These are phyloP conservation scores for Melaleuca alternifolia DNA, from an alignment of 345 rosid species.

Conservation along the genomic window DNA sequence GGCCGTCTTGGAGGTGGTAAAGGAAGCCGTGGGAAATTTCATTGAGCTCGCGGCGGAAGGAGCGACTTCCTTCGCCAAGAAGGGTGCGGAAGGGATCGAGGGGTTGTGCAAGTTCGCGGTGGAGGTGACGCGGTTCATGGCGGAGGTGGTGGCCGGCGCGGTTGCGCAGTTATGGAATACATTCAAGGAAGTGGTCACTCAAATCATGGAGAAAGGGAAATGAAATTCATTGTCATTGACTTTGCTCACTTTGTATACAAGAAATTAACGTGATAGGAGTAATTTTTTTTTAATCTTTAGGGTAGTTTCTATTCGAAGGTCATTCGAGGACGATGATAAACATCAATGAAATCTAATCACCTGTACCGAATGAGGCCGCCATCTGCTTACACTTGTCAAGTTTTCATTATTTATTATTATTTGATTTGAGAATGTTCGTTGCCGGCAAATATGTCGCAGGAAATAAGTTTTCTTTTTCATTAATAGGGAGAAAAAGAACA, in stretches of 20 bases:
- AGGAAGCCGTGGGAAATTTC: constrained; percentile 10
- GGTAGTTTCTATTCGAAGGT: too few relatives aligned
- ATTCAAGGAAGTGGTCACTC: constrained; percentile 18
- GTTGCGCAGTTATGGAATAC: constrained; percentile 21
- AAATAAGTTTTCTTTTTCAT: neutral
- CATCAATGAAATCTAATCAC: neutral
- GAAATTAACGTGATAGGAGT: neutral
- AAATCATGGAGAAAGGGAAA: constrained; percentile 15
- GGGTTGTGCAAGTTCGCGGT: constrained; percentile 14
- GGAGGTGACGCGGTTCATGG: constrained; percentile 19
- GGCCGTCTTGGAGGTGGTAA: constrained; percentile 9
- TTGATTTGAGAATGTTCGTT: neutral
- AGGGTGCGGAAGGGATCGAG: constrained; percentile 15
- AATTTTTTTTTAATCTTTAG: neutral
- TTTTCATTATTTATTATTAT: too few relatives aligned
- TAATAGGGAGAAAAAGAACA: neutral
- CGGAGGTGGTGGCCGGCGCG: constrained; percentile 16
- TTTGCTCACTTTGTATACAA: neutral
- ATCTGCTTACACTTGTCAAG: neutral
- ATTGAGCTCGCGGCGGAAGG: constrained; percentile 5
- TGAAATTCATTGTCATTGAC: neutral
- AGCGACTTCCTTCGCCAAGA: constrained; percentile 10
- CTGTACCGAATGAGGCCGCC: neutral
- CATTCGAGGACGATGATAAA: neutral
- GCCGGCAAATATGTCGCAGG: neutral